Conservation (phyloP, 768 basidiomycete species). For the Termitomyces sp. region DNA sequence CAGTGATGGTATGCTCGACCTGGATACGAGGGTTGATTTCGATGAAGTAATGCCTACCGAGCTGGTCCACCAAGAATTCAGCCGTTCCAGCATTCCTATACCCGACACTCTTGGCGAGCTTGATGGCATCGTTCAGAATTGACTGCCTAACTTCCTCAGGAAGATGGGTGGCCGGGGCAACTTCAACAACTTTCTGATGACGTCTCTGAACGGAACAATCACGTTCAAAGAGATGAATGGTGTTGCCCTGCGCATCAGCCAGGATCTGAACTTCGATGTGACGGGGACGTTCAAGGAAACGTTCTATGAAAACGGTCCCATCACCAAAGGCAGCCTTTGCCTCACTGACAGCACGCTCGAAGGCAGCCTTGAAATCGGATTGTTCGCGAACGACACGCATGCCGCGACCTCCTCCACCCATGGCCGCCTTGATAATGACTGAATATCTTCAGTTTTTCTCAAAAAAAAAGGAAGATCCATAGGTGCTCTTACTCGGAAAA, state of each 20-base stretch:
- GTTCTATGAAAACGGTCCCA: conserved; percentile 98
- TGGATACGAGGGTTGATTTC: conserved; percentile 99
- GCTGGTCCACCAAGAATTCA: conserved; percentile 97
- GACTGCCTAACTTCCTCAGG: conserved; percentile 88
- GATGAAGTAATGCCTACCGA: conserved; percentile 97
- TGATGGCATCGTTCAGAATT: conserved; percentile 89
- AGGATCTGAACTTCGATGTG: conserved; percentile 98
- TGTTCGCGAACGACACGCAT: conserved; percentile 98
- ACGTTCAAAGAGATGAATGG: conserved; percentile 97
- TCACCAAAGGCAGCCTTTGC: conserved; percentile 97
- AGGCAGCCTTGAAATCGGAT: conserved; percentile 84
- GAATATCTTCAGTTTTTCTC: conserved; percentile 2
- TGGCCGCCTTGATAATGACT: conserved; percentile 99
- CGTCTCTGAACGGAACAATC: conserved; percentile 98
- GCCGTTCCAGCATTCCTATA: conserved; percentile 98
- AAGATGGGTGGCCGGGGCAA: conserved; percentile 93
- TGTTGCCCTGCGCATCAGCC: conserved; percentile 90
- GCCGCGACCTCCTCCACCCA: conserved; percentile 98
- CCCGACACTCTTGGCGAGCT: conserved; percentile 87
- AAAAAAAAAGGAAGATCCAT: conserved; percentile 3
- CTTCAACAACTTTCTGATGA: conserved; percentile 99
- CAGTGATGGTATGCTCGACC: conserved; percentile 99
- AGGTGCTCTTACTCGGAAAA: conserved; percentile 66
- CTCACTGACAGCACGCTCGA: conserved; percentile 91
- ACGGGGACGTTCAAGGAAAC: conserved; percentile 92